phyloP scores from a whole-genome alignment of 1,139 yeast species.

The Nakaseomyces delphensis region DNA sequence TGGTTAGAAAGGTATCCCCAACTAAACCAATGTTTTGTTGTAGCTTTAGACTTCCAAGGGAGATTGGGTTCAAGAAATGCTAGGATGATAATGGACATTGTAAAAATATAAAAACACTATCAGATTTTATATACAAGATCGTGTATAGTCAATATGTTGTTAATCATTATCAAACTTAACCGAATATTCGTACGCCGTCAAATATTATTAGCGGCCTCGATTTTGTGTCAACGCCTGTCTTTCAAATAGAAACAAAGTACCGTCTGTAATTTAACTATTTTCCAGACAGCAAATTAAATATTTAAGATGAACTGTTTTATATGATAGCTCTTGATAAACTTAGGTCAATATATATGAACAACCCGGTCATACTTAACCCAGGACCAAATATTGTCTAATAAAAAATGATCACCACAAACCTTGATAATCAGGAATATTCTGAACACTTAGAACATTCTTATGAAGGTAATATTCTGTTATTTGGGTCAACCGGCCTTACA shows the following conservation, averaged over 20 bases:
- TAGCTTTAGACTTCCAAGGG: slow-evolving; percentile 65
- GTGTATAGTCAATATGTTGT: too few relatives aligned
- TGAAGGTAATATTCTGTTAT: slow-evolving; percentile 11
- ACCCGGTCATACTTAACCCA: too few relatives aligned
- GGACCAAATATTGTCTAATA: too few relatives aligned
- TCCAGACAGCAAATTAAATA: not conserved
- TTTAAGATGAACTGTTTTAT: too few relatives aligned
- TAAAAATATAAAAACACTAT: not conserved
- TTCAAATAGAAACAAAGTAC: not conserved
- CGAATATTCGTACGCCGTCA: not conserved
- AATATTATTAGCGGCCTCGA: not conserved
- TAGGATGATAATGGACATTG: too few relatives aligned
- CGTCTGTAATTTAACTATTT: not conserved
- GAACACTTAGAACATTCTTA: not conserved
- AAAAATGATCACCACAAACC: slow-evolving; percentile 2
- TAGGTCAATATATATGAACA: too few relatives aligned
- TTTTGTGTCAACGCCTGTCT: slow-evolving; percentile 1
- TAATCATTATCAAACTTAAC: too few relatives aligned
- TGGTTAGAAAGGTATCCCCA: slow-evolving; percentile 91
- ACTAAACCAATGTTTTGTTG: slow-evolving; percentile 95
- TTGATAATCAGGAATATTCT: not conserved
- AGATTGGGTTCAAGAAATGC: slow-evolving; percentile 52
- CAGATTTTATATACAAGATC: not conserved
- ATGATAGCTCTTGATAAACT: too few relatives aligned
- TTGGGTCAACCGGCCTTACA: slow-evolving; percentile 15